A percentile compares a stretch with the other conserved stretches of the same genome.
Conservation (phyloP, 371 early-diverging fungal species). For the Ecytonucleospora hepatopenaei region DNA sequence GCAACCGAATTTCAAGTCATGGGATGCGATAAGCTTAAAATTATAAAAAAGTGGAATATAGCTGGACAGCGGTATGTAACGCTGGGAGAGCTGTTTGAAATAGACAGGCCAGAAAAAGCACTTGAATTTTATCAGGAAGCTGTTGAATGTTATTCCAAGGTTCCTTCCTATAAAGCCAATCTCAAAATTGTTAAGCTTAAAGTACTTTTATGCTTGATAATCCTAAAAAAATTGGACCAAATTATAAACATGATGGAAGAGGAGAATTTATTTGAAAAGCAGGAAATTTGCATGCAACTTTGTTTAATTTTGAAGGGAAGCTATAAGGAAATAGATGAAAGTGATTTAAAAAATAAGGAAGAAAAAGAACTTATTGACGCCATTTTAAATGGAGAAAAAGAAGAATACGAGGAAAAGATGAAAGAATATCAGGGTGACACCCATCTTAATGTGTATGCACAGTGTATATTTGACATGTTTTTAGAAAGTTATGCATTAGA, state of each 20-base stretch:
- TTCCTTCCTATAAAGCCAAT: not conserved
- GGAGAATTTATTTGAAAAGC: not conserved
- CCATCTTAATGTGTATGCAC: slow-evolving; percentile 1
- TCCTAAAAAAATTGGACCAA: not conserved
- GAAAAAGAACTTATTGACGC: slow-evolving; percentile 19
- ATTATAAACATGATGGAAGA: not conserved
- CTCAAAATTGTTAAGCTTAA: not conserved
- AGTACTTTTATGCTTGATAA: not conserved
- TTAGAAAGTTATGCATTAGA: not conserved
- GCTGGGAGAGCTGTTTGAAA: slow-evolving; percentile 5
- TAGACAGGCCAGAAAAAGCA: slow-evolving; percentile 1
- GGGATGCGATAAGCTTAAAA: slow-evolving; percentile 6
- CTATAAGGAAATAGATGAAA: slow-evolving; percentile 3
- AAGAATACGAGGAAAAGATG: slow-evolving; percentile 3
- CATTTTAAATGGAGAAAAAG: slow-evolving; percentile 8
- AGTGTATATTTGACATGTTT: not conserved
- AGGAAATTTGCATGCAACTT: not conserved
- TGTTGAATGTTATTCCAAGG: not conserved
- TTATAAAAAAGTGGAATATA: slow-evolving; percentile 10
- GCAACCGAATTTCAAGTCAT: not conserved
- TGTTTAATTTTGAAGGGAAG: not conserved
- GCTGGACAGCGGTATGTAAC: slow-evolving; percentile 9
- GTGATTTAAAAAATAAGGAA: slow-evolving; percentile 2
- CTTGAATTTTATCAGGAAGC: slow-evolving; percentile 17
- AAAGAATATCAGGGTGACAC: slow-evolving; percentile 16